These are phyloP conservation scores for Leccinum broughii DNA, from an alignment of 768 basidiomycete genomes.

Conservation along the genomic window DNA sequence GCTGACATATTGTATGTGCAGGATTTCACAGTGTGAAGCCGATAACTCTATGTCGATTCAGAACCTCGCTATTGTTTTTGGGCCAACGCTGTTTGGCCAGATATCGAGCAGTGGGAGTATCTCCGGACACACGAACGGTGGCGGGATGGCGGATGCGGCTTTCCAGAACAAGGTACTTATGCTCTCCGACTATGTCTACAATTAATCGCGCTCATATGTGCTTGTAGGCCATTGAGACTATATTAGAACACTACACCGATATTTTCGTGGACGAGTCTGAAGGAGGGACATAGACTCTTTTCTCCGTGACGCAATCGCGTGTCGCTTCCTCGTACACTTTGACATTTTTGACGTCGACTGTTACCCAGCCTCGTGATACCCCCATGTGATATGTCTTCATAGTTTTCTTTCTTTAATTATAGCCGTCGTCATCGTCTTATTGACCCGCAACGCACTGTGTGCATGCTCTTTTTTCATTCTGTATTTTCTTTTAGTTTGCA, in stretches of 20 bases:
- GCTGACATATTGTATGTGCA: constrained; percentile 34
- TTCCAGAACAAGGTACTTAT: constrained; percentile 66
- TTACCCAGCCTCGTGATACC: constrained; percentile 33
- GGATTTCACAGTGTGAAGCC: constrained; percentile 71
- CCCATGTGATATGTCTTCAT: constrained; percentile 15
- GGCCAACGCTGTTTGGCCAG: constrained; percentile 93
- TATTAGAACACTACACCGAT: constrained; percentile 90
- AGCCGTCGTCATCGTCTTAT: constrained; percentile 1
- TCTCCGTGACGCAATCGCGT: neutral
- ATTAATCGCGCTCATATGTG: constrained; percentile 11
- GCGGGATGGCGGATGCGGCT: constrained; percentile 67
- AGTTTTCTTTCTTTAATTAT: constrained; percentile 16
- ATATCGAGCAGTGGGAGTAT: constrained; percentile 45
- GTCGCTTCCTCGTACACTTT: neutral
- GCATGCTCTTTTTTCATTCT: neutral
- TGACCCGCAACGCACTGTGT: constrained; percentile 5
- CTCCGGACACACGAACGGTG: constrained; percentile 48
- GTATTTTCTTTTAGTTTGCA: neutral
- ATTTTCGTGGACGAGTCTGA: constrained; percentile 94
- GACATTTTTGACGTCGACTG: constrained; percentile 10
- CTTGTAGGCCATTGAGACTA: constrained; percentile 87
- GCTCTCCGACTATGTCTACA: neutral
- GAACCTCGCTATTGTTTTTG: constrained; percentile 95
- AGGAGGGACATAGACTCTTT: constrained; percentile 27
- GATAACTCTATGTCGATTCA: constrained; percentile 91